Base-by-base conservation (phyloP, 2,329 filamentous ascomycete genomes). In the Cryoendolithus antarcticus region DNA sequence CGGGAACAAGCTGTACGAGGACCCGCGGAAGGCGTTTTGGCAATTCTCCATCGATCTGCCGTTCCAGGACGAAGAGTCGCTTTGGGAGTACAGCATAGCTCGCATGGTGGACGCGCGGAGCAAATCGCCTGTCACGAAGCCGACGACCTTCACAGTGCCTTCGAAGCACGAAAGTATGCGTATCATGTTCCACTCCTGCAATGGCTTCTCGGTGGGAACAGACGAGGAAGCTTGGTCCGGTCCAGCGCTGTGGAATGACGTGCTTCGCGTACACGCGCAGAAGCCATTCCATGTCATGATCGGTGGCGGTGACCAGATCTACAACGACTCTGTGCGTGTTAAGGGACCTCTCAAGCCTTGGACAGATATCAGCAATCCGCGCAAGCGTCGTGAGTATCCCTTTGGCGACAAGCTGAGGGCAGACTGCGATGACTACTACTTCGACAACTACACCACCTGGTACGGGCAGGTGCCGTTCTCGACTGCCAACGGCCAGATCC, bases 231-330 rank as follows among this genome's bases (percentile, higher is more conserved):
- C 69, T 8, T 80, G 75, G 74, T 66, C 69, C 29, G 75, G 76
- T 2, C 55, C 55, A 12, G 72, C 68, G 15, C 60, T 80, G 24
- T 80, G 76, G 76, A 74, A 78, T 46, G 75, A 80, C 45, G 76
- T 78, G 27, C 54, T 79, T 40, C 70, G 75, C 34, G 62, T 74
- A 42, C 76, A 80, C 49, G 66, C 66, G 48, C 55, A 71, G 54
- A 67, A 66, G 46, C 74, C 75, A 6, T 77, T 80, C 57, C 74
- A 77, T 52, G 71, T 77, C 48, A 83, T 80, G 79, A 74, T 95
- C 45, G 89, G 89, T 38, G 89, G 89, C 41, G 89, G 89, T 43
- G 89, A 96, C 56, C 89, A 95, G 62, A 77, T 80, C 48, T 80
- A 80, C 61, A 79, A 80, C 48, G 76, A 80, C 40, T 84, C 83